Base-by-base conservation (phyloP, 2,329 filamentous ascomycete species). In the Hypoxylon sp. region DNA sequence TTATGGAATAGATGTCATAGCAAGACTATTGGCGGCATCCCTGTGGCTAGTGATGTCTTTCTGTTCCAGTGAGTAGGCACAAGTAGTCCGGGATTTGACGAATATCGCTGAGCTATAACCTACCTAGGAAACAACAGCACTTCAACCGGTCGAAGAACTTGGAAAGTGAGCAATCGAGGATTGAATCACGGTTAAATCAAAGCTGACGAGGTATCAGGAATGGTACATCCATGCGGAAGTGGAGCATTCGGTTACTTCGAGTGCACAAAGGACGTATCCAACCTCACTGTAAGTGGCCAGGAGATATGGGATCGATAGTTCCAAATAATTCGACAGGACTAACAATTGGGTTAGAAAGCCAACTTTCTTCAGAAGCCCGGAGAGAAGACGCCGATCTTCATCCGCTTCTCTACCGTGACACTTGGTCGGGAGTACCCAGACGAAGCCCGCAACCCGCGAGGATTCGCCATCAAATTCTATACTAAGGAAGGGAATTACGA, bases 401-500 rank as follows among this genome's bases (percentile, higher is more conserved):
- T 84, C 17, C 84, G 92, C 3, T 93, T 94, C 79, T 93, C 90
- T 0, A 94, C 91, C 1, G 91, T 93, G 90, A 93, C 78, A 88
- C 87, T 63, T 91, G 91, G 5, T 66, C 69, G 21, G 87, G 76
- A 74, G 32, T 75, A 61, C 13, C 71, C 72, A n/a, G 73, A 75
- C 19, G 68, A 63, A 23, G 72, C 70, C 32, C 87, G 91, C 65
- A 91, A 94, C 71, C 90, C 90, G 9, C 84, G 90, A 74, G 91
- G 91, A 0, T 93, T 93, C 74, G 85, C 90, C 1, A 83, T 92
- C 69, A 93, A 93, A 80, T 91, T 93, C 80, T 85, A 89, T 38
- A 93, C 91, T 0, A 87, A 90, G 17, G 88, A 93, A 72, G 90
- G 90, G n/a, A 92, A 92, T 72, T 91, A 87, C 85, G 90, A 92